Evolutionary conservation across 2,329 filamentous ascomycete genomes (phyloP).

Genomic region (Clarireedia hainanense): DNA sequence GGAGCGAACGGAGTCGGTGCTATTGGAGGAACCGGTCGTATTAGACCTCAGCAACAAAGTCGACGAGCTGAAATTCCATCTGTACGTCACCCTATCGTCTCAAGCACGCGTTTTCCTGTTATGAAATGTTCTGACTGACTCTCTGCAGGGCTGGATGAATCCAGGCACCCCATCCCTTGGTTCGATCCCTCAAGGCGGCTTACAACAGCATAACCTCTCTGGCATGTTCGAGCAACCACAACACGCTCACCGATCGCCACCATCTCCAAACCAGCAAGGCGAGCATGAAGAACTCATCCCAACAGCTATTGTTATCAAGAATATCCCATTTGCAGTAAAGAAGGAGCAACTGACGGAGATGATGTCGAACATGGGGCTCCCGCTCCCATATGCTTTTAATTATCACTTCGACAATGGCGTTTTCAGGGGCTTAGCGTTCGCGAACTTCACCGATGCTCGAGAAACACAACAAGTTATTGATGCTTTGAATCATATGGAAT

Average conservation of each 20-base stretch:
- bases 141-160: constrained; percentile 31
- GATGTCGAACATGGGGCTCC: constrained; percentile 91
- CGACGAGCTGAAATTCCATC: constrained; percentile 56
- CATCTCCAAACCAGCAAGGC: constrained; percentile 14
- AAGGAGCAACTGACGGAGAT: constrained; percentile 89
- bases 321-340: constrained; percentile 96
- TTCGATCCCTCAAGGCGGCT: not conserved
- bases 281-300: constrained; percentile 78
- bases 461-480: constrained; percentile 92
- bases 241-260: constrained; percentile 15
- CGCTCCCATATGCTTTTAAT: constrained; percentile 96
- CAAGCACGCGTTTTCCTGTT: not conserved
- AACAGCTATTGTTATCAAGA: constrained; percentile 98
- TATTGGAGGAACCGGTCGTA: constrained; percentile 54
- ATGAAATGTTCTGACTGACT: constrained; percentile 14
- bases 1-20: constrained; percentile 50
- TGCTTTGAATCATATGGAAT: constrained; percentile 88
- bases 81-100: constrained; percentile 49
- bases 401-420: constrained; percentile 99
- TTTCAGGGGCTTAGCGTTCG: constrained; percentile 91
- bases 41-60: constrained; percentile 40
- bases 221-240: constrained; percentile 23
- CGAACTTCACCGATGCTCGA: constrained; percentile 93
- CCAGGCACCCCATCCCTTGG: constrained; percentile 44
- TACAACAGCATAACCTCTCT: constrained; percentile 10